These are phyloP conservation scores for Talaromyces sp. DNA, from an alignment of 2,329 filamentous ascomycete species.

Conservation along the genomic window DNA sequence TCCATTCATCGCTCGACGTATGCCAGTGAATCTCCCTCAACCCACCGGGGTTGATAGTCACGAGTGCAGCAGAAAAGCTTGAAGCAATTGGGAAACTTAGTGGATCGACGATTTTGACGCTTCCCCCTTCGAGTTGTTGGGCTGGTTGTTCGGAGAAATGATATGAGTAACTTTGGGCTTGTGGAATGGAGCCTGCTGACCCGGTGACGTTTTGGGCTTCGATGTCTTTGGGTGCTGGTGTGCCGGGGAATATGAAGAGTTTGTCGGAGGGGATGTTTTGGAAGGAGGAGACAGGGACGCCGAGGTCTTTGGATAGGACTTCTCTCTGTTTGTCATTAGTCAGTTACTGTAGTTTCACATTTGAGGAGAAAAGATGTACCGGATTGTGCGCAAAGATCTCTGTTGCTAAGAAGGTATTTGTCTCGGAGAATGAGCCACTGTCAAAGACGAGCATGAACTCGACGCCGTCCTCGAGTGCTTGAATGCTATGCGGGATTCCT, in stretches of 20 bases:
- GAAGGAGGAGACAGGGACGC: conserved; percentile 51
- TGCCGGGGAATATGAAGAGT: conserved; percentile 76
- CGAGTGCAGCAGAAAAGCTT: conserved; percentile 69
- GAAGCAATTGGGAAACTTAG: conserved; percentile 70
- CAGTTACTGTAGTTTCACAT: too few species aligned
- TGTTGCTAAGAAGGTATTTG: conserved; percentile 71
- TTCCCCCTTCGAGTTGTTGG: conserved; percentile 63
- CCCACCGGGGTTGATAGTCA: conserved; percentile 67
- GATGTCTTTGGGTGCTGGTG: conserved; percentile 60
- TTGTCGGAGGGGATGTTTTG: conserved; percentile 62
- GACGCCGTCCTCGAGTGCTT: conserved; percentile 66
- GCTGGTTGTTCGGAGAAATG: conserved; percentile 68
- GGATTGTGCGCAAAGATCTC: conserved; percentile 54
- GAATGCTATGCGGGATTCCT: conserved; percentile 72
- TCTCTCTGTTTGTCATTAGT: conserved; percentile 30
- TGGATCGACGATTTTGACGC: conserved; percentile 73
- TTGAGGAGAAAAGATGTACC: conserved; percentile 17
- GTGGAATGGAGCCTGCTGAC: conserved; percentile 64
- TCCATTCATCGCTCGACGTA: conserved; percentile 75
- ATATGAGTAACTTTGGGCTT: conserved; percentile 64
- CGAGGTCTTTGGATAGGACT: conserved; percentile 56
- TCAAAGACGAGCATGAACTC: conserved; percentile 65
- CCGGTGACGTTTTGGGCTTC: conserved; percentile 60
- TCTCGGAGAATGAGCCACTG: conserved; percentile 58
- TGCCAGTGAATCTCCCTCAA: conserved; percentile 83